Evolutionary conservation across 192 early-diverging fungal species (phyloP), one percentile per base, ranked within the genome.

Genomic region (Gamsiella multidivaricata): DNA sequence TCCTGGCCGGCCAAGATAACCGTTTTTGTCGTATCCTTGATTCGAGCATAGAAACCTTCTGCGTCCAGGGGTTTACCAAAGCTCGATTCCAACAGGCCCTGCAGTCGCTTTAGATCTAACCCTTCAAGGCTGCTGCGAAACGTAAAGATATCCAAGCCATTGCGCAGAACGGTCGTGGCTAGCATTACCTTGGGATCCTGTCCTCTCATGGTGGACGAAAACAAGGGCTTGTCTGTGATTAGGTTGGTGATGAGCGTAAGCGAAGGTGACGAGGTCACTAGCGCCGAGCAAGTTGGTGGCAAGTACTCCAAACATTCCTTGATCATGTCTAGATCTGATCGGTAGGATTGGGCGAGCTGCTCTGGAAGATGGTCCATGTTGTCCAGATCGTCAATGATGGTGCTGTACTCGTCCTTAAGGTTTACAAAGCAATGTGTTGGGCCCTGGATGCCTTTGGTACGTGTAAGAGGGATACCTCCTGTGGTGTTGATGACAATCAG

Each of bases 1-100:
- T 95, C 93, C 23, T 63, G 33, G 7, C 95, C 97, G 0, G 94
- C 93, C 32, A 98, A 71, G 39, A 95, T 96, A 23, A 92, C 83
- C 5, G 82, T 71, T 37, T 84, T 83, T 17, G 91, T 75, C 29
- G 76, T 83, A 1, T 79, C 62, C 20, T 76, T 36, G 31, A 92
- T 60, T 32, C 93, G 85, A 9, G 73, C 55, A 61, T 89, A 90
- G 79, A 88, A 97, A n/a, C 51, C 66, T 0, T 70, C 68, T 11
- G 53, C 46, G 54, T 89, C 82, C 1, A 97, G 78, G 4, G 80
- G 80, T 29, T 88, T 89, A 26, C 83, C 81, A 52, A 97, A 97
- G 53, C 92, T 94, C 0, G 83, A 68, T 68, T 97, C 95, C 22
- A 97, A 70, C 17, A 97, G 79, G 7, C 14, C 50, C 5, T 81